Evolutionary conservation across 2,329 filamentous ascomycete species (phyloP).

Genomic region (Cladobotryum mycophilum): DNA sequence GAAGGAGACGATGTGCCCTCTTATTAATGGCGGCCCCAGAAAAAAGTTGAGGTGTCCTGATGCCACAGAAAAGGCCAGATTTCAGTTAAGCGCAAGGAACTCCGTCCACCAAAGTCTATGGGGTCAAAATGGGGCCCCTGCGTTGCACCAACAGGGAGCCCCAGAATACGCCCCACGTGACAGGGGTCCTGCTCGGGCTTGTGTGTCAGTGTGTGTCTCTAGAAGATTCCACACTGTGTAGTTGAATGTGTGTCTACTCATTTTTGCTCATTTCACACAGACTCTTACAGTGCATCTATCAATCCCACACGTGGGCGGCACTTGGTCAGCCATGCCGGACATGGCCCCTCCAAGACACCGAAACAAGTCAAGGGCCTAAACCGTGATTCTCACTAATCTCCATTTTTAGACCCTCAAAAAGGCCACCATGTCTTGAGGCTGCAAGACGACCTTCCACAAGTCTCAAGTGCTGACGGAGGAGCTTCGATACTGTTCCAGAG

Average conservation of each 20-base stretch:
- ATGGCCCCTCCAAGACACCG: not conserved
- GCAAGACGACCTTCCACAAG: too few relatives aligned
- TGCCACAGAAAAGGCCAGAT: conserved; percentile 43
- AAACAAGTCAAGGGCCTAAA: conserved; percentile 1
- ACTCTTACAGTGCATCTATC: not conserved
- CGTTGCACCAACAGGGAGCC: conserved; percentile 9
- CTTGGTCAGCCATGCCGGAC: not conserved
- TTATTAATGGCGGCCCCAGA: conserved; percentile 10
- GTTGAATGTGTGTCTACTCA: too few relatives aligned
- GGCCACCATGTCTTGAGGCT: conserved; percentile 7
- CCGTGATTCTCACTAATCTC: not conserved
- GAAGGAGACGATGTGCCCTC: not conserved
- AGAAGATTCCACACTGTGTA: conserved; percentile 15
- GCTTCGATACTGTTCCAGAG: conserved; percentile 5
- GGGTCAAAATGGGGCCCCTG: conserved; percentile 8
- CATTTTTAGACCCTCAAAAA: conserved; percentile 8
- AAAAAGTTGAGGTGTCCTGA: conserved; percentile 40
- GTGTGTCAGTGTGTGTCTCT: not conserved
- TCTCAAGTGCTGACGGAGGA: too few relatives aligned
- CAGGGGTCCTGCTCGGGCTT: conserved; percentile 15
- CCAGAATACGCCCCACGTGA: conserved; percentile 23
- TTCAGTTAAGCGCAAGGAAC: conserved; percentile 26
- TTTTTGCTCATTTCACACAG: not conserved
- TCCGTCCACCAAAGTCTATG: not conserved
- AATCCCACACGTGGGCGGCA: not conserved